Evolutionary conservation across 2,329 filamentous ascomycete genomes (phyloP), one percentile per base, ranked within the genome.

Genomic region (Botrytis pseudocinerea): DNA sequence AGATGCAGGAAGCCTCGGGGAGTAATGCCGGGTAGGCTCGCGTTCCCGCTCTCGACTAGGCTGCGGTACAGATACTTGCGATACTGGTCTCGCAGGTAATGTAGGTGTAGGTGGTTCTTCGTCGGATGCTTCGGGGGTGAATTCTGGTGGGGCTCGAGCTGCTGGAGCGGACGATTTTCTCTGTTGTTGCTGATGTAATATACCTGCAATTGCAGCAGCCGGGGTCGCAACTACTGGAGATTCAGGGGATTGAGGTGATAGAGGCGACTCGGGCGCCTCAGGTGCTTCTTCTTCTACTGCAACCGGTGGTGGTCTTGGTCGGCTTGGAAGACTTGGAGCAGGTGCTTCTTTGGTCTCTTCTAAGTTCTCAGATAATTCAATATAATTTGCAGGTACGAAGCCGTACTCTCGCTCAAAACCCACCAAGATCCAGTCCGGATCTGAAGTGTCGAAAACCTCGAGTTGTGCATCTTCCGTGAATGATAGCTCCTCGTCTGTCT

Each of bases 401-500:
- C 96, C 96, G 84, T 91, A 99, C 77, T 98, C 94, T 70, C 89
- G 89, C 77, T 94, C 90, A 62, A 91, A 85, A 28, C 95, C 95
- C 44, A 97, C 95, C 68, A 99, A 85, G 75, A 96, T 97, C 96
- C 96, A 99, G 83, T 99, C 96, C 22, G 94, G 93, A 82, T 99
- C 96, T 8, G 94, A 92, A 16, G 88, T 91, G 82, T 99, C 96
- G 83, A 93, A 98, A 65, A 99, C 93, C 74, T 92, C 86, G 66
- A 99, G 87, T 62, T 89, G 84, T 59, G 92, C 91, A 81, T 97
- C 95, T 84, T 99, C 96, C 66, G 93, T 89, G 81, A 99, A 98
- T 38, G 95, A 98, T 16, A 99, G 87, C 83, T 99, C 96, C 83
- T 99, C 96, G 80, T 99, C 96, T 38, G 96, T 99, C 84, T 99